Evolutionary conservation across 139 green algal species (phyloP).

Genomic region (Picochlorum sp.): DNA sequence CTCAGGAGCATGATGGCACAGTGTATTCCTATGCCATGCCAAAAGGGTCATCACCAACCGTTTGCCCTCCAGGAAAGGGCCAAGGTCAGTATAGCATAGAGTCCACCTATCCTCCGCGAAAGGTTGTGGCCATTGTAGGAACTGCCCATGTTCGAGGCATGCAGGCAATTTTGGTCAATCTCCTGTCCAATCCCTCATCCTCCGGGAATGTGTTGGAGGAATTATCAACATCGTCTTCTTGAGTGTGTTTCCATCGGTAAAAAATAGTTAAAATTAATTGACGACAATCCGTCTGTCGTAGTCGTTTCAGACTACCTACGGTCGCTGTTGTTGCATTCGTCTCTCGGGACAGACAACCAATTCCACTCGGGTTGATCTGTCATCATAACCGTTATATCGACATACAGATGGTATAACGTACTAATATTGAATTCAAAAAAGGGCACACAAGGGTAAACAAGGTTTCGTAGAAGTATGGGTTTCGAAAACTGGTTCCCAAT

Average conservation of each 20-base stretch:
- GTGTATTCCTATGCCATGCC: conserved; percentile 66
- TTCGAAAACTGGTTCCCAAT: conserved; percentile 15
- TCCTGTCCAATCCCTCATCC: not conserved
- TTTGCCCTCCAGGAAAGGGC: conserved; percentile 44
- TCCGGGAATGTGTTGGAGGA: no score
- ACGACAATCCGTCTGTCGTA: conserved; percentile 13
- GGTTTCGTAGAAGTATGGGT: no score
- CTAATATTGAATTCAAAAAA: no score
- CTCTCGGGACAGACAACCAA: conserved; percentile 9
- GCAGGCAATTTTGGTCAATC: conserved; percentile 36
- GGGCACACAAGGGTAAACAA: no score
- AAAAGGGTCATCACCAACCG: conserved; percentile 17
- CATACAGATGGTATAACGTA: no score
- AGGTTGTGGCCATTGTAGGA: conserved; percentile 74
- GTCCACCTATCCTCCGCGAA: conserved; percentile 2
- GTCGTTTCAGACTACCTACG: not conserved
- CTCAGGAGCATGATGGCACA: not conserved
- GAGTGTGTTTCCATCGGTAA: no score
- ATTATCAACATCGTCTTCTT: no score
- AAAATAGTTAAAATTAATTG: no score
- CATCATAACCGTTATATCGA: no score
- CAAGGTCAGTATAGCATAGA: conserved; percentile 54
- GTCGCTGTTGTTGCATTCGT: conserved; percentile 4
- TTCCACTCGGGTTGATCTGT: not conserved
- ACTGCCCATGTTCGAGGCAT: conserved; percentile 79